Base-by-base conservation (phyloP, 768 basidiomycete species). In the Tulasnella sp. region DNA sequence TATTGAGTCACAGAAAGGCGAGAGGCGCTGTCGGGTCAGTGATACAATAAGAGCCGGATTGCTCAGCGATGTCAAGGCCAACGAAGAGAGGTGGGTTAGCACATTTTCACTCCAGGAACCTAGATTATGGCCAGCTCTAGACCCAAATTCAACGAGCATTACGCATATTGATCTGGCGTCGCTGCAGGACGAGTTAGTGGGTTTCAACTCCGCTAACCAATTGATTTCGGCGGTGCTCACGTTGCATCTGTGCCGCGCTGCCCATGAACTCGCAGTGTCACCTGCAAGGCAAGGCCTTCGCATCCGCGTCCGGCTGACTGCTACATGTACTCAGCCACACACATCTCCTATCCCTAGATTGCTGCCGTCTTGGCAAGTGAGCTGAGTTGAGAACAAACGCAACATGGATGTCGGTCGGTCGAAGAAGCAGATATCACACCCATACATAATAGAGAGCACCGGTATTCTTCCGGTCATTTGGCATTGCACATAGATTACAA, bases 11-110 rank as follows among this genome's bases (percentile, higher is more conserved):
- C n/a, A n/a, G 55, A 43, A 47, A 42, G 29, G 44, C n/a, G 55
- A 56, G 26, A 56, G 44, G 55, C 55, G 44, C 44, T 56, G 42
- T 43, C 44, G 55, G 55, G 55, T 44, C 21, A 56, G 55, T 26
- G 55, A 56, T 29, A 56, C 41, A 10, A 42, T 56, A n/a, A 42
- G 55, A 1, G 41, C 55, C 11, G 30, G 44, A 24, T 23, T 56
- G 9, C 26, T 38, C 29, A 42, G 42, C 23, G 55, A 56, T 43
- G 44, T 56, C 30, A 44, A 27, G 23, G 55, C 44, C n/a, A 56
- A 56, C 32, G 55, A 56, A 29, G 55, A 42, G 21, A 21, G 55
- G 55, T 56, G 24, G 32, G 55, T 56, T 27, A 21, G 11, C 15
- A 11, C n/a, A n/a, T n/a, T n/a, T n/a, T n/a, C n/a, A n/a, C n/a